A percentile compares a stretch with the other conserved stretches of the same genome.
These are phyloP conservation scores for Hypoxylon sp. DNA, from an alignment of 2,329 filamentous ascomycete genomes.

Conservation along the genomic window DNA sequence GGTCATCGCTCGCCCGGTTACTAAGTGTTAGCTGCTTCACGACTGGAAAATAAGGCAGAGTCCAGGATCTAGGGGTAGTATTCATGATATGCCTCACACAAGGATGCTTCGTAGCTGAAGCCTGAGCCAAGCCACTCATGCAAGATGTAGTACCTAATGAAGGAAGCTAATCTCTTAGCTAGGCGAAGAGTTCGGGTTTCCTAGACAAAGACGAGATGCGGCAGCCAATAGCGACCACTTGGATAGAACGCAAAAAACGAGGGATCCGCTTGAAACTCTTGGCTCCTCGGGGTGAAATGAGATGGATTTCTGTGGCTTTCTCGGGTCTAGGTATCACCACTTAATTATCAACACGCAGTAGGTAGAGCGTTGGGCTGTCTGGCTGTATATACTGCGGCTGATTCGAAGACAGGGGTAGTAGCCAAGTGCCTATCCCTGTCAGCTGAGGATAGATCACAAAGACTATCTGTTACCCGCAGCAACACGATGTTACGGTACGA, in stretches of 20 bases:
- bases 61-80: constrained; percentile 8
- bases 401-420: neutral
- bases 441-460: constrained; percentile 13
- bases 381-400: neutral
- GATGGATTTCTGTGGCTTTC: constrained; percentile 1
- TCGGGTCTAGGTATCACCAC: constrained; percentile 4
- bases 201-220: constrained; percentile 4
- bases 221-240: constrained; percentile 2
- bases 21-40: constrained; percentile 17
- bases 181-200: constrained; percentile 1
- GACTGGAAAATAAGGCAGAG: constrained; percentile 8
- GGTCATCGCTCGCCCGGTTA: constrained; percentile 9
- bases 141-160: neutral
- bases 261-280: constrained; percentile 7
- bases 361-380: neutral
- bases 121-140: constrained; percentile 14
- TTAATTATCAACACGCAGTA: neutral
- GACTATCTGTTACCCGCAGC: constrained; percentile 6
- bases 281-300: constrained; percentile 1
- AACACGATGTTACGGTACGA: constrained; percentile 14
- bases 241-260: neutral
- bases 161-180: constrained; percentile 1
- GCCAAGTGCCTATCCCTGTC: constrained; percentile 11
- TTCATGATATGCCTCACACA: constrained; percentile 15
- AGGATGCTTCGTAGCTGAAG: constrained; percentile 12